Conservation (phyloP, 371 early-diverging fungal species). For the Mortierella polycephala region DNA sequence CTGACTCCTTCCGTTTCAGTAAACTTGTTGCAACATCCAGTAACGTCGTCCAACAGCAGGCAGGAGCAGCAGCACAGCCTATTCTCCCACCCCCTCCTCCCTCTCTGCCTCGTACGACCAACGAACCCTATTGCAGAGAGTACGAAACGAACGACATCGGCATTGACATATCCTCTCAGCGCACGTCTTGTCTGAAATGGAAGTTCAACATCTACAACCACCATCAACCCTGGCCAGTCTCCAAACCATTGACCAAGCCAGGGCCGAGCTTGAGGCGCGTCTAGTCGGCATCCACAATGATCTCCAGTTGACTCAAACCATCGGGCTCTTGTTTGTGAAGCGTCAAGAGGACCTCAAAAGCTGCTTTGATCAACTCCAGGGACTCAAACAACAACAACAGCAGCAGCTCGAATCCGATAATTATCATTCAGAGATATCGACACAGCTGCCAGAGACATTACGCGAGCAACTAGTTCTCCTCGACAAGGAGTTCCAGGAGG, state of each 20-base stretch:
- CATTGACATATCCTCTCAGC: background rate
- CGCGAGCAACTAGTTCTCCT: slow-evolving; percentile 39
- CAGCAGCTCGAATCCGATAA: slow-evolving; percentile 1
- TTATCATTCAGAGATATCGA: slow-evolving; percentile 5
- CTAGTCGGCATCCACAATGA: slow-evolving; percentile 43
- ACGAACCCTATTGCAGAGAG: no score
- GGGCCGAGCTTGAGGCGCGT: slow-evolving; percentile 37
- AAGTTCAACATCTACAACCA: background rate
- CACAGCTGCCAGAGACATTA: slow-evolving; percentile 29
- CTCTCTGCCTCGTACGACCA: no score
- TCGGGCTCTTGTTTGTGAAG: slow-evolving; percentile 53
- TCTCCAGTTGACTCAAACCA: slow-evolving; percentile 48
- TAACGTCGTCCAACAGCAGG: no score
- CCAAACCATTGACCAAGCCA: slow-evolving; percentile 43
- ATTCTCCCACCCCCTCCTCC: no score
- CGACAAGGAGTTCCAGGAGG: slow-evolving; percentile 48
- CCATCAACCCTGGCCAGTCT: slow-evolving; percentile 34
- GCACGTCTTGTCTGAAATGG: background rate
- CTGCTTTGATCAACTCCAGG: slow-evolving; percentile 45
- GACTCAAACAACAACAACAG: slow-evolving; percentile 15
- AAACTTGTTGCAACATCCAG: no score
- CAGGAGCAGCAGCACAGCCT: no score
- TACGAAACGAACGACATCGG: background rate
- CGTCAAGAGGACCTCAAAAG: slow-evolving; percentile 43
- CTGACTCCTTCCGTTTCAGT: no score